phyloP scores from a whole-genome alignment of 345 rosid genomes.

The Arabidopsis suecica region DNA sequence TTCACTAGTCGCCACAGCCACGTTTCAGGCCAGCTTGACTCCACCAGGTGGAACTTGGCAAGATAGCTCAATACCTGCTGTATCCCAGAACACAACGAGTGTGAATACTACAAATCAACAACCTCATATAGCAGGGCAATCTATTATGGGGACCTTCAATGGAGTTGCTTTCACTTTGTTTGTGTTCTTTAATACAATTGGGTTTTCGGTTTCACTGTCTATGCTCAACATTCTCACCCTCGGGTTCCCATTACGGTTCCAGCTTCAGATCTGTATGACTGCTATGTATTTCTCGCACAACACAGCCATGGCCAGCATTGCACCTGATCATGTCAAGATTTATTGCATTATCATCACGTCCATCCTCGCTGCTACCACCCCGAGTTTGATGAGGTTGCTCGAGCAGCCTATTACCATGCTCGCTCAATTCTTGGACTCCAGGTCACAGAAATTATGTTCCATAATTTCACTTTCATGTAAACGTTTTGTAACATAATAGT shows the following conservation, averaged over 20 bases:
- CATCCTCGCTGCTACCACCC: conserved; percentile 38
- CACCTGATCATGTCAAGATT: conserved; percentile 45
- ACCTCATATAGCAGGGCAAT: conserved; percentile 49
- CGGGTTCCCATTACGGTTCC: conserved; percentile 57
- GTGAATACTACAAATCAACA: neutral
- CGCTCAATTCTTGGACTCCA: conserved; percentile 1
- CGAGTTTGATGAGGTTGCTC: conserved; percentile 32
- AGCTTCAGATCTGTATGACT: conserved; percentile 54
- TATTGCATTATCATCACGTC: conserved; percentile 38
- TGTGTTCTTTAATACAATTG: conserved; percentile 54
- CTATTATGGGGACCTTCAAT: conserved; percentile 47
- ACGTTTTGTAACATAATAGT: conserved; percentile 24
- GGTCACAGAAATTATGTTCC: conserved; percentile 22
- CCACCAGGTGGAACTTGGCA: conserved; percentile 70
- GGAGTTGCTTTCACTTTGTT: conserved; percentile 41
- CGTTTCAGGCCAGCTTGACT: conserved; percentile 55
- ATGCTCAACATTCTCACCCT: conserved; percentile 58
- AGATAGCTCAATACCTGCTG: conserved; percentile 39
- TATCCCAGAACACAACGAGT: conserved; percentile 31
- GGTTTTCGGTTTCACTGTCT: conserved; percentile 52
- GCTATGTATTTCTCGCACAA: conserved; percentile 51
- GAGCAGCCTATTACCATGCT: conserved; percentile 32
- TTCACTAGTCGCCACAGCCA: conserved; percentile 58
- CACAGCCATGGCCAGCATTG: conserved; percentile 44
- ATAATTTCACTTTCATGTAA: neutral